Percentiles rank a stretch among this genome's conserved stretches.
phyloP scores from a whole-genome alignment of 2,329 filamentous ascomycete genomes.

The Fusarium sacchari region DNA sequence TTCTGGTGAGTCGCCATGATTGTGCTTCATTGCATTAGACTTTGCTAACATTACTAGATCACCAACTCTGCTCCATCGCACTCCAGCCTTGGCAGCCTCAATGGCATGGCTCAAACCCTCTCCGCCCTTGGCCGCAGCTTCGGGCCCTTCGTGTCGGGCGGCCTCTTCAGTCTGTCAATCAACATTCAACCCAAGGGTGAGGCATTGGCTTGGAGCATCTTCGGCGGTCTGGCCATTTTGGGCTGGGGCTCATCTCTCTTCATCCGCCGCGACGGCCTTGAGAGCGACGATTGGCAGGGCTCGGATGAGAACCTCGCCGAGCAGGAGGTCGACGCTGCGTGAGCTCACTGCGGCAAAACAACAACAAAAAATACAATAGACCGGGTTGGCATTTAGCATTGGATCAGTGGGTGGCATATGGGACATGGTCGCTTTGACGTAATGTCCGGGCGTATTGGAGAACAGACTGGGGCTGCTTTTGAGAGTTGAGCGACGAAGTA shows the following conservation, averaged over 20 bases:
- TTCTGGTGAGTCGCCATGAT: conserved; percentile 69
- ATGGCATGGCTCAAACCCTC: conserved; percentile 92
- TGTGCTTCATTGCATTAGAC: too few relatives aligned
- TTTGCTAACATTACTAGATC: conserved; percentile 64
- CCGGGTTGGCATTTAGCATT: neutral
- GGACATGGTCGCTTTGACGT: neutral
- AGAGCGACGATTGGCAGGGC: conserved; percentile 65
- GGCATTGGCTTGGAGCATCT: conserved; percentile 84
- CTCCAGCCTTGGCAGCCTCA: conserved; percentile 86
- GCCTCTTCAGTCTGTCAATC: conserved; percentile 82
- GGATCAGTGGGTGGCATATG: neutral
- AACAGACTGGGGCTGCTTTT: neutral
- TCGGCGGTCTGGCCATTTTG: conserved; percentile 82
- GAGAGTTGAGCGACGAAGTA: conserved; percentile 6
- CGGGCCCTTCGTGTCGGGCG: conserved; percentile 88
- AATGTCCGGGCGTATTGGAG: conserved; percentile 5
- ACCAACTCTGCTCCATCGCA: conserved; percentile 92
- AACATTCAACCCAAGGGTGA: conserved; percentile 83
- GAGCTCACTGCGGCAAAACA: neutral
- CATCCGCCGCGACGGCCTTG: conserved; percentile 72
- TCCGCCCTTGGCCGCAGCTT: conserved; percentile 89
- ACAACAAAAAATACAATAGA: conserved; percentile 10
- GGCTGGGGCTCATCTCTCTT: conserved; percentile 84
- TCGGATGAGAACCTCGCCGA: conserved; percentile 38
- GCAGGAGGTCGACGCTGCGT: conserved; percentile 16